Base-by-base conservation (phyloP, 2,329 filamentous ascomycete species). In the Penicillium paneum region DNA sequence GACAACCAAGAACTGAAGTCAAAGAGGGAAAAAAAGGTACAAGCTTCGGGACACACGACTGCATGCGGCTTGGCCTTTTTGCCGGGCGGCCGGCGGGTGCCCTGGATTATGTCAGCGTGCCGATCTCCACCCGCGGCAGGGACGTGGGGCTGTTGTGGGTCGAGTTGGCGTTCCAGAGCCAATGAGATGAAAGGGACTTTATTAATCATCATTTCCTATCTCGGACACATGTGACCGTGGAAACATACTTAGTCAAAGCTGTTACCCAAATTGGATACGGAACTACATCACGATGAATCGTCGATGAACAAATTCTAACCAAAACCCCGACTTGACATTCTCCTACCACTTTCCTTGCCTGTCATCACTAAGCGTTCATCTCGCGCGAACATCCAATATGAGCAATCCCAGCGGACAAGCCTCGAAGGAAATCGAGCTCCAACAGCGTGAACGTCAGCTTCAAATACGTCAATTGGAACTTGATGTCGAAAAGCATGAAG, bases 21-120 rank as follows among this genome's bases (percentile, higher is more conserved):
- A 24, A 29, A 24, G 39, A 28, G 24, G 12, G 17, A 17, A 49
- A 49, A 51, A 50, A 43, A 43, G 38, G 45, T 32, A 39, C 39
- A 19, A 41, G 39, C 24, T 31, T 28, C 38, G 31, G 36, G 39
- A 6, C 39, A 43, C 45, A 50, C 39, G 47, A 40, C 45, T 34
- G 21, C 13, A 49, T 47, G 52, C 47, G 47, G 47, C 34, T 36
- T 36, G 34, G 34, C 39, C 35, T 50, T 54, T 54, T 54, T 44
- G 26, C 29, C 36, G 28, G 32, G 34, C 28, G 32, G 32, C 28
- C 34, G 26, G 34, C 36, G 28, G 32, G 34, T 35, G 32, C 39
- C 28, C 34, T 40, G 40, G 31, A 29, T 55, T 51, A 55, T 44
- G 51, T 55, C 52, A 55, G 47, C 52, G 26, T 31, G 50, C 11